phyloP scores from a whole-genome alignment of 805 yeast species.

The Starmerella floris region DNA sequence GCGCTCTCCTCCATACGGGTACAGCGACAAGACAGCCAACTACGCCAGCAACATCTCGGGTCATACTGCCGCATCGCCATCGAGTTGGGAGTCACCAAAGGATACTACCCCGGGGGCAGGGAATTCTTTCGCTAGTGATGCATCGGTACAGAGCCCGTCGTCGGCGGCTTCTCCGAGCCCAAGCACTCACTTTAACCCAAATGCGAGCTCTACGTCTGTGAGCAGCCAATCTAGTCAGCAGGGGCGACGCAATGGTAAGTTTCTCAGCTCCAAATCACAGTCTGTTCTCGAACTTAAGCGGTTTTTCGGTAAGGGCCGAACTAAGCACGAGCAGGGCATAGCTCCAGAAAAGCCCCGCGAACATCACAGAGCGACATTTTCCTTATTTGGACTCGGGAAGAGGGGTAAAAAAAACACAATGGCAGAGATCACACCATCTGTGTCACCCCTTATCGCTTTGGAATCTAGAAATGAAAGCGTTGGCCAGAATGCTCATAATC shows the following conservation, averaged over 20 bases:
- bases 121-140: not conserved
- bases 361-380: not conserved
- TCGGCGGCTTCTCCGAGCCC: constrained; percentile 1
- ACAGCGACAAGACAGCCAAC: not conserved
- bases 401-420: not conserved
- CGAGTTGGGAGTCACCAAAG: not conserved
- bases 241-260: not conserved
- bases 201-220: constrained; percentile 14
- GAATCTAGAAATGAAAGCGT: no score
- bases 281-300: constrained; percentile 20
- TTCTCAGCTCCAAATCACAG: not conserved
- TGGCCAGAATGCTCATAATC: not conserved
- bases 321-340: constrained; percentile 16
- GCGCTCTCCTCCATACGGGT: not conserved
- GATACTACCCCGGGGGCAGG: not conserved
- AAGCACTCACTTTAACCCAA: constrained; percentile 6
- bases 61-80: not conserved
- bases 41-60: not conserved
- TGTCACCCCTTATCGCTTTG: not conserved
- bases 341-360: not conserved
- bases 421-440: not conserved
- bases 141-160: constrained; percentile 2
- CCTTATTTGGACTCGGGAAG: not conserved
- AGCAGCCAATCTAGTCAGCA: constrained; percentile 7
- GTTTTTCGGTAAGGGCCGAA: constrained; percentile 21